phyloP scores from a whole-genome alignment of 345 rosid genomes.

The Alliaria petiolata region DNA sequence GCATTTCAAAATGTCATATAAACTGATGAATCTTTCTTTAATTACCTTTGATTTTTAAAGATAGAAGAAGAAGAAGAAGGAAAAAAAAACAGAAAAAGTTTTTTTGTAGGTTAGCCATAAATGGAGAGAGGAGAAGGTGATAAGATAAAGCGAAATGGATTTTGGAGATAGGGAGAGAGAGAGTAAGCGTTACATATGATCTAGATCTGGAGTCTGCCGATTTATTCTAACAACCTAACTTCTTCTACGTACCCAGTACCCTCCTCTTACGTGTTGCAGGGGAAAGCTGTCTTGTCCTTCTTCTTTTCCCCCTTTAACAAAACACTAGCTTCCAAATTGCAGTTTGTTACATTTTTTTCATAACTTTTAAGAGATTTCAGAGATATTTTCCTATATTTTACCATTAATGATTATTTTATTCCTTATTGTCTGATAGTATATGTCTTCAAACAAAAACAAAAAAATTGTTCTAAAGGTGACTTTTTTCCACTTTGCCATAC shows the following conservation, averaged over 20 bases:
- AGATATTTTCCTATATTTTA: background rate
- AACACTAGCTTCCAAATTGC: slow-evolving; percentile 7
- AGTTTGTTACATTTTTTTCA: background rate
- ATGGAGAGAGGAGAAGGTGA: slow-evolving; percentile 15
- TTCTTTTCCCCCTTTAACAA: background rate
- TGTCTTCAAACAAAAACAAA: no score
- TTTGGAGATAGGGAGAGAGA: background rate
- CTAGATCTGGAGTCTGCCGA: slow-evolving; percentile 22
- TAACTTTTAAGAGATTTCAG: background rate
- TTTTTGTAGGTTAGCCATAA: slow-evolving; percentile 19
- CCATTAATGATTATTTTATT: background rate
- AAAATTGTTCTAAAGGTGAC: no score
- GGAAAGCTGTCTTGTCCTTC: background rate
- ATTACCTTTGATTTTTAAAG: background rate
- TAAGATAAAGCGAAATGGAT: slow-evolving; percentile 17
- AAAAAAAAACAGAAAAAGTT: background rate
- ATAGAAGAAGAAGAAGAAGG: no score
- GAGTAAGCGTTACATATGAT: slow-evolving; percentile 16
- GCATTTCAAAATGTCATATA: slow-evolving; percentile 9
- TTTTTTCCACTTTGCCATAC: no score
- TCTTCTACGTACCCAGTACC: background rate
- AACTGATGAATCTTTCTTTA: background rate
- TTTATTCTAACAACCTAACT: slow-evolving; percentile 25
- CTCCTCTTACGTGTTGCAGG: slow-evolving; percentile 21
- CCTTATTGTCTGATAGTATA: background rate